Percentiles rank a stretch among this genome's conserved stretches.
Evolutionary conservation across 345 rosid genomes (phyloP).

Genomic region (Euclidium syriacum): DNA sequence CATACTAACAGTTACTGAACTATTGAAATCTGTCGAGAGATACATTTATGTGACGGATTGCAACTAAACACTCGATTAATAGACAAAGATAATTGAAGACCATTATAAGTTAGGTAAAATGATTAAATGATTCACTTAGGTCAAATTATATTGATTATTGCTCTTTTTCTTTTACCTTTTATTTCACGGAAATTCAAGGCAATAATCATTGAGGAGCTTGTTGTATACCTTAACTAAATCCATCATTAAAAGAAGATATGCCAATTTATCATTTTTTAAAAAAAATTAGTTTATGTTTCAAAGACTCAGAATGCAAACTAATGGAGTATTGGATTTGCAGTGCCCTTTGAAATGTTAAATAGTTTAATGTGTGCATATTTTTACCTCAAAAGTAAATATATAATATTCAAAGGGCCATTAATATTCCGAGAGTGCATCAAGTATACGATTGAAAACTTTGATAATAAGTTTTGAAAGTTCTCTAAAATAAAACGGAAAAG

Average conservation of each 20-base stretch:
- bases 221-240: neutral
- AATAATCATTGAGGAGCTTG: constrained; percentile 1
- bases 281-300: neutral
- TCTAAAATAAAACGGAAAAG: too few species aligned
- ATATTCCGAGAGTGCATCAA: too few species aligned
- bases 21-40: neutral
- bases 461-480: too few species aligned
- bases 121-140: neutral
- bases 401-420: too few species aligned
- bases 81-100: neutral
- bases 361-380: neutral
- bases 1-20: neutral
- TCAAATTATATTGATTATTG: constrained; percentile 1
- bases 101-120: neutral
- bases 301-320: neutral
- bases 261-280: neutral
- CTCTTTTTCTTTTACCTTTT: neutral
- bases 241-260: too few species aligned
- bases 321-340: neutral
- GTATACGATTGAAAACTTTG: too few species aligned
- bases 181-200: neutral
- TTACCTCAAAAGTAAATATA: too few species aligned
- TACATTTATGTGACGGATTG: neutral
- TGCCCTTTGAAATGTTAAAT: neutral
- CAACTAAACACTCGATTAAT: neutral